Evolutionary conservation across 2,329 filamentous ascomycete species (phyloP).

Genomic region (Colletotrichum zoysiae): DNA sequence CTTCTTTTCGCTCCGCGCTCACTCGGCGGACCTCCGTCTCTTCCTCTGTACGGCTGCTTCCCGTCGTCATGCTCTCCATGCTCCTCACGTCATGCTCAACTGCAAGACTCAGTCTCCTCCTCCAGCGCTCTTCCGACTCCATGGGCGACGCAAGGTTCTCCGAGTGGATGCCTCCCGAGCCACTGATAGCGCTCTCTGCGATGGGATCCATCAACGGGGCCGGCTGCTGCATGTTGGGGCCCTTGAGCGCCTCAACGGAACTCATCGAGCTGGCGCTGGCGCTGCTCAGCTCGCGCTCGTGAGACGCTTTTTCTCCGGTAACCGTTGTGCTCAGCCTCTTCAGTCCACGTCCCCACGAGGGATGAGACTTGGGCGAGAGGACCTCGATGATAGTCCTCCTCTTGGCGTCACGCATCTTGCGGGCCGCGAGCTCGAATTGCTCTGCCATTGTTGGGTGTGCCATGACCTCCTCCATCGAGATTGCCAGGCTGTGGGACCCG

Average conservation of each 20-base stretch:
- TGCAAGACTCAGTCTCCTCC: constrained; percentile 9
- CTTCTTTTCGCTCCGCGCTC: constrained; percentile 43
- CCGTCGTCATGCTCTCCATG: constrained; percentile 48
- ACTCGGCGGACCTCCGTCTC: constrained; percentile 41
- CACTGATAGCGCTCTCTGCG: not conserved
- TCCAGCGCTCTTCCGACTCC: constrained; percentile 29
- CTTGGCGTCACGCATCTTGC: constrained; percentile 44
- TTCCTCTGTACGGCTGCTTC: constrained; percentile 45
- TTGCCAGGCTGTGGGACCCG: constrained; percentile 53
- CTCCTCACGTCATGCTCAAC: constrained; percentile 38
- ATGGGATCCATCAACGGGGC: constrained; percentile 25
- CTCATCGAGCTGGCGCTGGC: constrained; percentile 27
- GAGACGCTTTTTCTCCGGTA: not conserved
- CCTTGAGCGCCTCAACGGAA: constrained; percentile 17
- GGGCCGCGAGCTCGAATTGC: constrained; percentile 60
- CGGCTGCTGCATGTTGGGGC: not conserved
- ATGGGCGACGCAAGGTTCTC: not conserved
- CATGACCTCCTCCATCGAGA: constrained; percentile 64
- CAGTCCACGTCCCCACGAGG: constrained; percentile 28
- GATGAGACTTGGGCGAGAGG: constrained; percentile 43
- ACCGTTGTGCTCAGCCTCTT: constrained; percentile 32
- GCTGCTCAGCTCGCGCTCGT: constrained; percentile 14
- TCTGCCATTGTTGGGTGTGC: constrained; percentile 62
- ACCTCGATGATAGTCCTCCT: constrained; percentile 35
- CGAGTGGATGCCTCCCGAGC: not conserved